Conservation (phyloP, 208 protist species). For the Leishmania martiniquensis region DNA sequence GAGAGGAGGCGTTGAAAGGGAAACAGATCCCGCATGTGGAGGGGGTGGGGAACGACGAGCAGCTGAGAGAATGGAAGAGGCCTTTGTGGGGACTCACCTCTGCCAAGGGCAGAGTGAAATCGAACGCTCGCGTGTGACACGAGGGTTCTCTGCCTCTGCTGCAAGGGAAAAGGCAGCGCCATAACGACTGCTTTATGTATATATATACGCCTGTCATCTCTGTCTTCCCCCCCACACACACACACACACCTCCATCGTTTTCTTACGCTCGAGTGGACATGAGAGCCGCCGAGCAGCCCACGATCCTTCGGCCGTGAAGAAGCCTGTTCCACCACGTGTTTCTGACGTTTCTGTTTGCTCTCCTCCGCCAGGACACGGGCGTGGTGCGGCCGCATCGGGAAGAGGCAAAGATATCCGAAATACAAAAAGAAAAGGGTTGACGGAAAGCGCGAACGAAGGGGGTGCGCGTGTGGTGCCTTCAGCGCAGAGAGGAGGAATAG, state of each 20-base stretch:
- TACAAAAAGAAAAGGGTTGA: background rate
- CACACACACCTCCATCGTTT: no score
- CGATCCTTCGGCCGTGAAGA: no score
- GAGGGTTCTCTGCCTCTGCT: no score
- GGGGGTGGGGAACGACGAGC: background rate
- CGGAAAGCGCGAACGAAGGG: background rate
- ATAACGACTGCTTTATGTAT: background rate
- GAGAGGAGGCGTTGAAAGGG: background rate
- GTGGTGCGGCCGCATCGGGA: no score
- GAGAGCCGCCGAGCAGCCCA: no score
- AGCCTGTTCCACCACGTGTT: no score
- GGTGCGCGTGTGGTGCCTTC: background rate
- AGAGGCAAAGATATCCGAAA: no score
- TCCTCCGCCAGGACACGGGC: no score
- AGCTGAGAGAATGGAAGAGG: background rate
- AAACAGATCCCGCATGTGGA: background rate
- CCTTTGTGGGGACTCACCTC: background rate
- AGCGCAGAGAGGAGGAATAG: slow-evolving; percentile 1
- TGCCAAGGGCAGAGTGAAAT: background rate
- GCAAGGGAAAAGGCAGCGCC: background rate
- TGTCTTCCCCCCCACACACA: no score
- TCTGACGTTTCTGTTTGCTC: no score
- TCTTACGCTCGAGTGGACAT: no score
- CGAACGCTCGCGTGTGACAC: background rate
- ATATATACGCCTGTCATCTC: no score